Conservation (phyloP, 2,329 filamentous ascomycete genomes). For the Xylariaceae sp. region DNA sequence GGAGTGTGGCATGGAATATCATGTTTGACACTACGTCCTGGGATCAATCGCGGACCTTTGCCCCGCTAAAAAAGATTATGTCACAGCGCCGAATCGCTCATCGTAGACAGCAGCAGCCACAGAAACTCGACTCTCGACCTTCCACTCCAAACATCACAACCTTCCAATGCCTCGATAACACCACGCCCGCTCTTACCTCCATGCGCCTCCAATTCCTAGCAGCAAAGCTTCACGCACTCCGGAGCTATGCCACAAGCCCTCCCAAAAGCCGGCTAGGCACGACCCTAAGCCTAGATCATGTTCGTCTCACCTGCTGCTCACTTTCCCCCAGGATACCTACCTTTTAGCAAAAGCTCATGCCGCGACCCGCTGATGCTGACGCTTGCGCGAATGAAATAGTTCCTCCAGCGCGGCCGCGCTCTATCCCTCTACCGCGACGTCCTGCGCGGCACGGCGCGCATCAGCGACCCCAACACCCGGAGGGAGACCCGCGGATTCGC, state of each 20-base stretch:
- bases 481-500: constrained; percentile 54
- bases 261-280: constrained; percentile 35
- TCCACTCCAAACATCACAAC: not conserved
- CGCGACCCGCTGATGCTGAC: too few species aligned
- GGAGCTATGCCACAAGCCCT: constrained; percentile 32
- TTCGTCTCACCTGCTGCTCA: too few species aligned
- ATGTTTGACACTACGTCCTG: too few species aligned
- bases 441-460: constrained; percentile 49
- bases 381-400: constrained; percentile 35
- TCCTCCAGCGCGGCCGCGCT: constrained; percentile 52
- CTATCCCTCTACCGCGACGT: constrained; percentile 56
- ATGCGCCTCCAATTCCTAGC: constrained; percentile 19
- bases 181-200: not conserved
- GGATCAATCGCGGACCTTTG: too few species aligned
- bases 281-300: constrained; percentile 55
- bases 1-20: too few species aligned
- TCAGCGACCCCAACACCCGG: constrained; percentile 46
- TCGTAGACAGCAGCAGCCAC: too few species aligned
- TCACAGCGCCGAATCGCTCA: not conserved
- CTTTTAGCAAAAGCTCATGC: too few species aligned
- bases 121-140: too few species aligned
- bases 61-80: not conserved
- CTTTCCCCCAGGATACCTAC: too few species aligned
- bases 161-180: constrained; percentile 8
- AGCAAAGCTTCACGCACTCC: constrained; percentile 16